Percentiles rank a stretch among this genome's conserved stretches.
Conservation (phyloP, 495 filamentous ascomycete species). For the Penicillium arizonense region DNA sequence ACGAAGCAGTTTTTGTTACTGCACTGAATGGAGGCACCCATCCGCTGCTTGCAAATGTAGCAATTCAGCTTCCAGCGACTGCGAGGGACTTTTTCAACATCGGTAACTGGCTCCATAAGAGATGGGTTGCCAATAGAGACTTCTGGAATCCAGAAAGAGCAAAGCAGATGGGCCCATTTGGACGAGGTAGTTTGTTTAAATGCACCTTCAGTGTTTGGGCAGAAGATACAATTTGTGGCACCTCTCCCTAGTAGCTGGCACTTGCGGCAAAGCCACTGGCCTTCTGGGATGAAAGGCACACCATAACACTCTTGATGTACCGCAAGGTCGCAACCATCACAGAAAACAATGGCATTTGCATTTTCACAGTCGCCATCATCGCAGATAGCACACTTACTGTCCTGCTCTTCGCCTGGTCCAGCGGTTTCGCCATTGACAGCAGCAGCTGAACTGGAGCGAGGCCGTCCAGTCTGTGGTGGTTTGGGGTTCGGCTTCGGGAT, state of each 20-base stretch:
- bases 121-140: constrained; percentile 93
- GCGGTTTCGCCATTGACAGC: constrained; percentile 88
- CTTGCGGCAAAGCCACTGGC: constrained; percentile 97
- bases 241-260: constrained; percentile 93
- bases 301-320: constrained; percentile 99
- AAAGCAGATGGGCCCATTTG: constrained; percentile 95
- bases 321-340: constrained; percentile 94
- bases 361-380: constrained; percentile 99
- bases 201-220: constrained; percentile 93
- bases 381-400: constrained; percentile 96
- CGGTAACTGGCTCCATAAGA: constrained; percentile 97
- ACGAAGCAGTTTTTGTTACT: constrained; percentile 95
- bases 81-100: constrained; percentile 94
- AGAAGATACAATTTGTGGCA: constrained; percentile 95
- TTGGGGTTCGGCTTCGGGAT: constrained; percentile 97
- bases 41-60: constrained; percentile 95
- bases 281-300: constrained; percentile 97
- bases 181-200: constrained; percentile 97
- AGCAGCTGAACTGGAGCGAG: constrained; percentile 85
- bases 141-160: constrained; percentile 98
- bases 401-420: constrained; percentile 84
- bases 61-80: constrained; percentile 90
- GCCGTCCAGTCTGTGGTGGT: constrained; percentile 86
- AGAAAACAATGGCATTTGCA: constrained; percentile 99
- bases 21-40: constrained; percentile 98